These are phyloP conservation scores for Penicillium fuscoglaucum DNA, from an alignment of 2,329 filamentous ascomycete species.

Conservation along the genomic window DNA sequence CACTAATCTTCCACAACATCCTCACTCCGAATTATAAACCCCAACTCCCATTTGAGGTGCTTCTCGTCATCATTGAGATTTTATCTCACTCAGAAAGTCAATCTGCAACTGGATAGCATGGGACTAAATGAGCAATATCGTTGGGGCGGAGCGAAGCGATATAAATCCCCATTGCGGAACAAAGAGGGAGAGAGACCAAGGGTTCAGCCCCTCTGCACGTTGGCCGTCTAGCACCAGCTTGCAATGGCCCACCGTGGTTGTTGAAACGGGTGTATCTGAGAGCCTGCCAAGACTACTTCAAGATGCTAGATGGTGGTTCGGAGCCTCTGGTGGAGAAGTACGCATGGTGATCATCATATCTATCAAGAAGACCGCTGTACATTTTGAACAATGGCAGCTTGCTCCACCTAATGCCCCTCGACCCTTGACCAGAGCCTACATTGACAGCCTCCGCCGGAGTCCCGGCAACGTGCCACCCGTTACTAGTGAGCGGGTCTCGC, in stretches of 20 bases:
- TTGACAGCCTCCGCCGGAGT: background rate
- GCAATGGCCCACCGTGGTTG: constrained; percentile 7
- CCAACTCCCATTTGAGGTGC: too few species aligned
- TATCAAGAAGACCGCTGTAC: background rate
- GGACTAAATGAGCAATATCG: too few species aligned
- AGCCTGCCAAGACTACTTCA: constrained; percentile 2
- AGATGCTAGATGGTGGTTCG: constrained; percentile 8
- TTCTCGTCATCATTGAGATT: too few species aligned
- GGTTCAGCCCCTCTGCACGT: background rate
- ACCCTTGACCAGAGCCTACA: background rate
- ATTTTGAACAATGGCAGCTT: constrained; percentile 6
- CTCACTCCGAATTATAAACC: too few species aligned
- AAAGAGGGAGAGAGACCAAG: too few species aligned
- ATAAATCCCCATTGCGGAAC: too few species aligned
- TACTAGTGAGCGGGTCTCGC: too few species aligned
- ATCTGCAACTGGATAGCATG: too few species aligned
- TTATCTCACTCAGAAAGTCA: too few species aligned
- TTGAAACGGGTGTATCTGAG: constrained; percentile 9
- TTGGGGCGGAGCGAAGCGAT: too few species aligned
- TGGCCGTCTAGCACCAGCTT: background rate
- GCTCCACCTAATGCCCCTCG: background rate
- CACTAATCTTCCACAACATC: too few species aligned
- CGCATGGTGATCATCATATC: constrained; percentile 6
- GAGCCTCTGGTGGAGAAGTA: constrained; percentile 2
- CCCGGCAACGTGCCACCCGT: background rate